Evolutionary conservation across 495 filamentous ascomycete genomes (phyloP).

Genomic region (Talaromyces proteolyticus): DNA sequence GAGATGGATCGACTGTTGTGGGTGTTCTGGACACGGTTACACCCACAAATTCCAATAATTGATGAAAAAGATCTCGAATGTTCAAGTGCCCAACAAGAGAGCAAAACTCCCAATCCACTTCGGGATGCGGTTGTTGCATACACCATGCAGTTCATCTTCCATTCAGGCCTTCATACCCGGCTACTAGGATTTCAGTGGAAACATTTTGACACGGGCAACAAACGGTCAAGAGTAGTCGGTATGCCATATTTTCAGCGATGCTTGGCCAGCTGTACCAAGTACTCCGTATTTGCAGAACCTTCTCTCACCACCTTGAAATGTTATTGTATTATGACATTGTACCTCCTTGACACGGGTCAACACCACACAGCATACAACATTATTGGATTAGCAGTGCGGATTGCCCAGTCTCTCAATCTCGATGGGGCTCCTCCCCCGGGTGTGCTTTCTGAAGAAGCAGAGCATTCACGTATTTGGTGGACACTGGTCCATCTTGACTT

Average conservation of each 20-base stretch:
- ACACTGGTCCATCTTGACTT: slow-evolving; percentile 25
- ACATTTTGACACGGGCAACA: slow-evolving; percentile 8
- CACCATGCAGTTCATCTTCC: slow-evolving; percentile 17
- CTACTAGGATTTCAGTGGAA: slow-evolving; percentile 17
- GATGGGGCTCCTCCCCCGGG: slow-evolving; percentile 8
- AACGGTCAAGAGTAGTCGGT: slow-evolving; percentile 1
- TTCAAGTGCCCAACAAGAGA: neutral
- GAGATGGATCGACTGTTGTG: slow-evolving; percentile 14
- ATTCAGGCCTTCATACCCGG: slow-evolving; percentile 17
- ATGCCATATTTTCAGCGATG: slow-evolving; percentile 22
- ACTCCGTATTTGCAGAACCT: slow-evolving; percentile 12
- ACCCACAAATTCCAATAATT: slow-evolving; percentile 15
- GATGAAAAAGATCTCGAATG: slow-evolving; percentile 6
- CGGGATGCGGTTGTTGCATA: slow-evolving; percentile 18
- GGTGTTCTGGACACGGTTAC: slow-evolving; percentile 18
- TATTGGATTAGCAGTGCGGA: slow-evolving; percentile 21
- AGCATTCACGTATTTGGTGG: slow-evolving; percentile 22
- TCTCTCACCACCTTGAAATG: slow-evolving; percentile 17
- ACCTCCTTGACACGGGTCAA: slow-evolving; percentile 17
- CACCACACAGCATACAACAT: slow-evolving; percentile 27
- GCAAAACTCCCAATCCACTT: slow-evolving; percentile 16
- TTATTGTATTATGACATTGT: slow-evolving; percentile 18
- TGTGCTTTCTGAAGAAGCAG: slow-evolving; percentile 3
- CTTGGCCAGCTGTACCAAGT: slow-evolving; percentile 15
- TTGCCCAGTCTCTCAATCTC: slow-evolving; percentile 20